Evolutionary conservation across 768 basidiomycete species (phyloP), one percentile per base, ranked within the genome.

Genomic region (Lepiota subincarnata): DNA sequence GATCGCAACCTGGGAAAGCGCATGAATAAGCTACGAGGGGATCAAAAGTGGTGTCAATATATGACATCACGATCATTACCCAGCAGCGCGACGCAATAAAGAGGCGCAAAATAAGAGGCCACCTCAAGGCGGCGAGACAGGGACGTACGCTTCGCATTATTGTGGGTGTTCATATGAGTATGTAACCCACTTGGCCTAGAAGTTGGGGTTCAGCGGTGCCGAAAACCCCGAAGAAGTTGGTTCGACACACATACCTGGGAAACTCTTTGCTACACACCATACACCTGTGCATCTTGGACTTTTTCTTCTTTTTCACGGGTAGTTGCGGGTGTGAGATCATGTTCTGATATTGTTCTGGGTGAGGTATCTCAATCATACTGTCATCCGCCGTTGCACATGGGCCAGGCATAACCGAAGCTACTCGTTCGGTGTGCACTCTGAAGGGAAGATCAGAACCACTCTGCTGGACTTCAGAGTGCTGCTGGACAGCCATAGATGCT

Each of bases 161-260:
- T 78, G 59, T 83, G 82, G 0, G 74, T 76, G 59, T 80, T 80
- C 79, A 82, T 80, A 59, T 83, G 82, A 5, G 80, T 82, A 43
- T 68, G 66, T 19, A 83, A 67, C 18, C 79, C 81, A 58, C 80
- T 82, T 1, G 81, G 82, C 24, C 79, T 79, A 35, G 43, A 20
- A 18, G 22, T n/a, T 39, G 16, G 41, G 53, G 28, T 26, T 38
- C 8, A 47, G 19, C 16, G 43, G 39, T 46, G 4, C 2, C 31
- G 26, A 20, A 36, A 47, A 48, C 24, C 50, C 19, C 44, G 14
- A 14, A 47, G 6, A 46, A 55, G 18, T n/a, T n/a, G 38, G 20
- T n/a, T 34, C 31, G 55, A 18, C 14, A 47, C 14, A 47, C 67
- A 14, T 51, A 77, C 72, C 79, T 71, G 10, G 80, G 79, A 60